phyloP scores from a whole-genome alignment of 2,329 filamentous ascomycete species.

The Beauveria varroae region DNA sequence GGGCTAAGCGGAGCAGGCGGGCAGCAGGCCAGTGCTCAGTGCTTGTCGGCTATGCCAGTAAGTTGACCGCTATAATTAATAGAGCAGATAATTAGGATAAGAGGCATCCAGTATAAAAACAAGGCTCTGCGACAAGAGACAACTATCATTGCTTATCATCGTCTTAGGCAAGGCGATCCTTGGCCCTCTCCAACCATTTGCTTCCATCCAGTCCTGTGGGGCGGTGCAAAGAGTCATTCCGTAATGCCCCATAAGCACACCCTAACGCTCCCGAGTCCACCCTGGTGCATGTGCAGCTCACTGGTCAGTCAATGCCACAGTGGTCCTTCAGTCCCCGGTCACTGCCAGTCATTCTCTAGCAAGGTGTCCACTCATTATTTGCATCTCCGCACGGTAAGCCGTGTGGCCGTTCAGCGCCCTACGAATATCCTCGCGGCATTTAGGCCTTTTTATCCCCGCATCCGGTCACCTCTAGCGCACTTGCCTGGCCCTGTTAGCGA shows the following conservation, averaged over 20 bases:
- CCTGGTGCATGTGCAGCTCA: not conserved
- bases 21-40: too few relatives aligned
- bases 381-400: too few relatives aligned
- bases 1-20: not conserved
- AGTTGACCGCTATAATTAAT: too few relatives aligned
- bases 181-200: too few relatives aligned
- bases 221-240: conserved; percentile 3
- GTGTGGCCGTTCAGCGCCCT: not conserved
- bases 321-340: too few relatives aligned
- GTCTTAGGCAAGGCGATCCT: too few relatives aligned
- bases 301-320: not conserved
- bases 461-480: not conserved
- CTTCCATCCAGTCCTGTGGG: not conserved
- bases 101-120: too few relatives aligned
- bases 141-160: not conserved
- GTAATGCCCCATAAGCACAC: conserved; percentile 6
- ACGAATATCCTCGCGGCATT: not conserved
- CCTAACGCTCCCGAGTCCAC: conserved; percentile 11
- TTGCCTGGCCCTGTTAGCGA: not conserved
- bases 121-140: not conserved
- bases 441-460: conserved; percentile 6
- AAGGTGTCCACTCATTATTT: too few relatives aligned
- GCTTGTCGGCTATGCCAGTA: too few relatives aligned
- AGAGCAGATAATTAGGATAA: too few relatives aligned
- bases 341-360: too few relatives aligned